These are phyloP conservation scores for Coprinellus aureogranulatus DNA, from an alignment of 768 basidiomycete genomes.

Conservation along the genomic window DNA sequence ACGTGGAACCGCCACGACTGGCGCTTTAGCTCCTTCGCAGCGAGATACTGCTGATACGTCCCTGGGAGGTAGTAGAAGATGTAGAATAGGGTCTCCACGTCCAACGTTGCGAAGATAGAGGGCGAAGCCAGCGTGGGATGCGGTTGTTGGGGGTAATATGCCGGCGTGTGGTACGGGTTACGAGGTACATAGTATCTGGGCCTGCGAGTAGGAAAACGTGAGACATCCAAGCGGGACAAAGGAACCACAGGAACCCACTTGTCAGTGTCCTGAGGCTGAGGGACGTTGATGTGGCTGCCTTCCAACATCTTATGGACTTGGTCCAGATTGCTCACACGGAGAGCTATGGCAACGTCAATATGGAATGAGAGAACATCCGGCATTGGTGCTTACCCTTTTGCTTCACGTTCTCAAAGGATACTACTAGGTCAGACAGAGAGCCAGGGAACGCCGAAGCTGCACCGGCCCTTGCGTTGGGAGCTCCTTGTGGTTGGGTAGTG, in stretches of 20 bases:
- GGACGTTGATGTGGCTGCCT: slow-evolving; percentile 83
- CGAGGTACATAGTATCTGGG: slow-evolving; percentile 96
- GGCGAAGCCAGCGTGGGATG: slow-evolving; percentile 78
- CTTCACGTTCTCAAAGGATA: slow-evolving; percentile 93
- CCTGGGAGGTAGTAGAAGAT: slow-evolving; percentile 98
- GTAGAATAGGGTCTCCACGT: slow-evolving; percentile 97
- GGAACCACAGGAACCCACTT: slow-evolving; percentile 58
- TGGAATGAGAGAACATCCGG: not conserved
- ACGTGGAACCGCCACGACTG: slow-evolving; percentile 99
- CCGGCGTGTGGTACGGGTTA: slow-evolving; percentile 86
- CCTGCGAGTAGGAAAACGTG: slow-evolving; percentile 40
- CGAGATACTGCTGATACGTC: slow-evolving; percentile 96
- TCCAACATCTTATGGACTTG: slow-evolving; percentile 93
- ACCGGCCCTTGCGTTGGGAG: slow-evolving; percentile 8
- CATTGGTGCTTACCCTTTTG: slow-evolving; percentile 70
- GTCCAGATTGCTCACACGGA: slow-evolving; percentile 82
- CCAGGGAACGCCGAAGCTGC: slow-evolving; percentile 64
- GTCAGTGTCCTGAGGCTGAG: slow-evolving; percentile 92
- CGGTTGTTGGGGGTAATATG: slow-evolving; percentile 92
- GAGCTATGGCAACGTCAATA: slow-evolving; percentile 48
- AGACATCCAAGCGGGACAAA: not conserved
- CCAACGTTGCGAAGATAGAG: slow-evolving; percentile 83
- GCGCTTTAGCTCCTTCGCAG: slow-evolving; percentile 93
- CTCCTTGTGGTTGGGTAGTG: slow-evolving; percentile 38
- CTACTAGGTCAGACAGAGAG: slow-evolving; percentile 87